A percentile compares a stretch with the other conserved stretches of the same genome.
Conservation (phyloP, 306 rosid genomes). For the Trichosanthes truncata region DNA sequence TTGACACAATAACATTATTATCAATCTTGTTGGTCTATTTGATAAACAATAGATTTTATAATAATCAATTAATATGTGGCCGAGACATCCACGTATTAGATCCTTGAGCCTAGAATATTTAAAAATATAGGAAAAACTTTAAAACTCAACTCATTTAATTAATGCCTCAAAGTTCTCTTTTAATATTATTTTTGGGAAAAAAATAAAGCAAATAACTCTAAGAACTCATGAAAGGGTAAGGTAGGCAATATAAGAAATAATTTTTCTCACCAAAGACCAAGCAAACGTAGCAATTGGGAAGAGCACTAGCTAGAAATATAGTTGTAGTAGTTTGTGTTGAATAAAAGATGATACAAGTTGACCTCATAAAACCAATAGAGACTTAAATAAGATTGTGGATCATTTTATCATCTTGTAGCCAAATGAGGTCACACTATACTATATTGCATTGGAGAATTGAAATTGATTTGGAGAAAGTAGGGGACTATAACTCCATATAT, state of each 20-base stretch:
- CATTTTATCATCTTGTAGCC: neutral
- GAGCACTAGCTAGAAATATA: neutral
- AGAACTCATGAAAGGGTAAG: neutral
- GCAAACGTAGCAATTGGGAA: neutral
- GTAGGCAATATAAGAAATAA: neutral
- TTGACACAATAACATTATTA: neutral
- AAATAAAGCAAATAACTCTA: neutral
- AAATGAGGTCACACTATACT: neutral
- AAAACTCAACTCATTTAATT: neutral
- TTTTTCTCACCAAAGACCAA: neutral
- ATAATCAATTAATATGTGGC: too few relatives aligned
- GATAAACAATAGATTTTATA: too few relatives aligned
- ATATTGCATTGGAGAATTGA: neutral
- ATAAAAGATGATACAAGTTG: neutral
- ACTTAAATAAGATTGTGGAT: neutral
- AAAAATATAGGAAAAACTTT: neutral
- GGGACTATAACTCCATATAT: neutral
- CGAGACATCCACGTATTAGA: too few relatives aligned
- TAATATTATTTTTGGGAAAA: neutral
- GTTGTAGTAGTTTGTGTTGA: neutral
- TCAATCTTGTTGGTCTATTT: neutral
- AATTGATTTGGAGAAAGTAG: too few relatives aligned
- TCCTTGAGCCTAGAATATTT: neutral
- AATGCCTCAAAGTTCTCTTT: neutral
- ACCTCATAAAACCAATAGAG: neutral